phyloP scores from a whole-genome alignment of 768 basidiomycete species.

The Tylopilus subfusipes region DNA sequence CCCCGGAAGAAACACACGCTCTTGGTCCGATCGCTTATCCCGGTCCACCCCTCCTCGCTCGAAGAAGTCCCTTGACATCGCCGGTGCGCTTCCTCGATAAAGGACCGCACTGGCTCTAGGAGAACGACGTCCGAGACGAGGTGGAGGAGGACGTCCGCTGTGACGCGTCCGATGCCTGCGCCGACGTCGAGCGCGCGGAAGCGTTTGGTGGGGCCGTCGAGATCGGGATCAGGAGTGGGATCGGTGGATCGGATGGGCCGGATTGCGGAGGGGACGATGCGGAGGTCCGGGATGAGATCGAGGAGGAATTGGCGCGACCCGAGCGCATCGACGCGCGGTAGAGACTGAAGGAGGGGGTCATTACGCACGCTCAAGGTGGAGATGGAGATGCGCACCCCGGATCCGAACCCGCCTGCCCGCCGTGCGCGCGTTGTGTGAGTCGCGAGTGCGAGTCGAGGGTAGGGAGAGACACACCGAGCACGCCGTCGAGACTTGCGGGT shows the following conservation, averaged over 20 bases:
- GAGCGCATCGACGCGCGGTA: conserved; percentile 87
- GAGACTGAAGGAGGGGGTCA: conserved; percentile 47
- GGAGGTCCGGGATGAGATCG: conserved; percentile 75
- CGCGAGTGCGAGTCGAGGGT: background rate
- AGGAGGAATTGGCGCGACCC: conserved; percentile 88
- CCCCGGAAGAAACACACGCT: conserved; percentile 79
- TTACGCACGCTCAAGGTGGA: background rate
- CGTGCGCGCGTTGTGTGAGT: background rate
- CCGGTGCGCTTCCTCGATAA: conserved; percentile 68
- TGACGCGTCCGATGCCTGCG: conserved; percentile 92
- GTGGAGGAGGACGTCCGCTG: conserved; percentile 82
- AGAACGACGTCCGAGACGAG: conserved; percentile 85
- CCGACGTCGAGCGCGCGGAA: conserved; percentile 87
- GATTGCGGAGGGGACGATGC: conserved; percentile 70
- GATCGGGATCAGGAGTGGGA: no score
- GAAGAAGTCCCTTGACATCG: conserved; percentile 35
- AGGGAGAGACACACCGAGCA: conserved; percentile 55
- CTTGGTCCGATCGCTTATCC: conserved; percentile 57
- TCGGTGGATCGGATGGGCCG: conserved; percentile 39
- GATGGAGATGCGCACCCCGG: conserved; percentile 35
- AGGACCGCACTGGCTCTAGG: conserved; percentile 80
- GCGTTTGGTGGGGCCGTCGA: conserved; percentile 33
- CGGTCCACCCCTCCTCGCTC: conserved; percentile 55
- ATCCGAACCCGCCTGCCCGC: conserved; percentile 50
- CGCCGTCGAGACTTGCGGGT: conserved; percentile 81